Evolutionary conservation across 2,329 filamentous ascomycete species (phyloP).

Genomic region (Fusarium sublunatum): DNA sequence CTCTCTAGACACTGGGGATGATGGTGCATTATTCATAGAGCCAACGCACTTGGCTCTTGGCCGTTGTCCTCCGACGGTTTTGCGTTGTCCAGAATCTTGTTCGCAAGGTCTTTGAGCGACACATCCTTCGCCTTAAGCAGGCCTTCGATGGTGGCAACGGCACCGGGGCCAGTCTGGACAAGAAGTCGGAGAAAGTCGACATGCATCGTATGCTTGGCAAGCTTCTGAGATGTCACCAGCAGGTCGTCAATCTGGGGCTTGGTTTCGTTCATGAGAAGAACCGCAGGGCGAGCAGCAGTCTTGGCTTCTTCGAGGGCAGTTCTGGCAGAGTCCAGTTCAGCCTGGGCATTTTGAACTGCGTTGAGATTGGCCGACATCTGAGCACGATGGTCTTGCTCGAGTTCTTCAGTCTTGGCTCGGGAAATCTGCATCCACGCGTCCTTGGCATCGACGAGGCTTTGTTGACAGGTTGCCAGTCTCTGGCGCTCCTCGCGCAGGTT

Average conservation of each 20-base stretch:
- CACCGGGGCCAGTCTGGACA: neutral
- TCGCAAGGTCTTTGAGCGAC: neutral
- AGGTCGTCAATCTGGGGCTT: neutral
- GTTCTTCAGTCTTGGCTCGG: slow-evolving; percentile 2
- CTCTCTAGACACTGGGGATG: neutral
- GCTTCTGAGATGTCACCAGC: neutral
- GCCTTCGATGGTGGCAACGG: neutral
- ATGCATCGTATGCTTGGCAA: neutral
- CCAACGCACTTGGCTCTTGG: neutral
- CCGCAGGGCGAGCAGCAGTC: neutral
- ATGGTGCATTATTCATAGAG: neutral
- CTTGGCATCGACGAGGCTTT: slow-evolving; percentile 3
- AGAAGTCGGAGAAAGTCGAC: neutral
- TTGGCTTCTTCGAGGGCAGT: neutral
- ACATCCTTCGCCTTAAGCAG: neutral
- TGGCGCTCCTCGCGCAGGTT: neutral
- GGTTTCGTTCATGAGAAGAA: neutral
- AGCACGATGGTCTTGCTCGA: neutral
- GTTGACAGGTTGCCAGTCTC: neutral
- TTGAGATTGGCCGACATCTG: neutral
- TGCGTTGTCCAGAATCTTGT: neutral
- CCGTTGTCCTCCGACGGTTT: neutral
- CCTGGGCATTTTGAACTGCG: neutral
- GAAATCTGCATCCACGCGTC: neutral
- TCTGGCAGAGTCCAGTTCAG: neutral